Evolutionary conservation across 2,329 filamentous ascomycete genomes (phyloP), one percentile per base, ranked within the genome.

Genomic region (Achaetomium macrosporum): DNA sequence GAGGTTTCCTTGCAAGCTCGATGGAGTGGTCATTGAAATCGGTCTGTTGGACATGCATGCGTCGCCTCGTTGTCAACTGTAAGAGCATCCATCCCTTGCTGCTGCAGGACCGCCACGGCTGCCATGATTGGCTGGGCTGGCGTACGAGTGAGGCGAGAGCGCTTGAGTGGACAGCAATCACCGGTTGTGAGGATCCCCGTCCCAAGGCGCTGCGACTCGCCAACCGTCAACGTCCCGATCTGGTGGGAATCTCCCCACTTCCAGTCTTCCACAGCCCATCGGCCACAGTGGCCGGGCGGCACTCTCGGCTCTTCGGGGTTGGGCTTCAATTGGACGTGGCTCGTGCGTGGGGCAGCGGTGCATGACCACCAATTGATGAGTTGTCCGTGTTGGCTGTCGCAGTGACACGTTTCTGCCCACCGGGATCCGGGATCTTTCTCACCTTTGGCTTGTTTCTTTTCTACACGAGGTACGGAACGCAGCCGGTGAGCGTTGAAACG

Each of bases 131-230:
- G 61, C 35, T 30, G 40, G 25, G n/a, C 16, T 12, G 37, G 19
- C 17, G 5, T 33, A 13, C n/a, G 55, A 63, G 59, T 61, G 59
- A 63, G 61, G 61, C 60, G 57, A 49, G 10, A 30, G 19, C 16
- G 46, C 42, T 30, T 41, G 56, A 62, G 49, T 62, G 60, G 60
- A 37, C 53, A 57, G 33, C 51, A 56, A 57, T 46, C 8, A 40
- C 50, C 54, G 42, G 53, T 42, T 31, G 43, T 40, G 55, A 47
- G 52, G 54, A 37, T 31, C 47, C 29, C 47, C 17, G 36, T 59
- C 7, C 20, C 51, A 47, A 53, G 60, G 48, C 57, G 55, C 16
- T 17, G 40, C 44, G 44, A 16, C 33, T 20, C 16, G 19, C 7
- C 30, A 41, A 29, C 44, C 42, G 30, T 30, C 42, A 42, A 31